phyloP scores from a whole-genome alignment of 208 protist genomes.

The Jaenimonas drosophilae region DNA sequence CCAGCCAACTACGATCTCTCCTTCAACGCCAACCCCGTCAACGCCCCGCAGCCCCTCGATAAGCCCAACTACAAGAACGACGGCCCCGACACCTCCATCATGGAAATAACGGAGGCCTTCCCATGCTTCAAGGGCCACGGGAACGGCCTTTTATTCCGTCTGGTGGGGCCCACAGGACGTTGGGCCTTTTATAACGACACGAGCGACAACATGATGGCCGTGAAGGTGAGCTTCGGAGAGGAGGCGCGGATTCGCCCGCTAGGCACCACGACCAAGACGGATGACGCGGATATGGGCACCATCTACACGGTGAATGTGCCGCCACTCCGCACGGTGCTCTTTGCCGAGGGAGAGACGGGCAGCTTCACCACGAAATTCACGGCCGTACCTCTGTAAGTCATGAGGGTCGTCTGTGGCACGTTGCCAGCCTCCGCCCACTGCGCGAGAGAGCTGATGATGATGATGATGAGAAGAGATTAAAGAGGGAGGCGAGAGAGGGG shows the following conservation, averaged over 20 bases:
- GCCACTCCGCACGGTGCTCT: constrained; percentile 45
- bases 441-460: not conserved
- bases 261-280: constrained; percentile 16
- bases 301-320: constrained; percentile 35
- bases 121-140: constrained; percentile 71
- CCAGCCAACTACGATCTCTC: constrained; percentile 39
- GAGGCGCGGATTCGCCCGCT: constrained; percentile 20
- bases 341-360: constrained; percentile 42
- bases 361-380: constrained; percentile 63
- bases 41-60: constrained; percentile 10
- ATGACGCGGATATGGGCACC: constrained; percentile 28
- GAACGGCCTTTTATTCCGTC: constrained; percentile 69
- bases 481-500: too few relatives aligned
- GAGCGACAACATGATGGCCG: constrained; percentile 23
- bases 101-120: constrained; percentile 41
- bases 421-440: too few relatives aligned
- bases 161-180: constrained; percentile 28
- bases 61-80: constrained; percentile 25
- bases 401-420: too few relatives aligned
- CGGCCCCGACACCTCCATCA: constrained; percentile 24
- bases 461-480: constrained; percentile 4
- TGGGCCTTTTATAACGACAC: constrained; percentile 86
- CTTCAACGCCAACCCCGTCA: constrained; percentile 30
- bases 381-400: too few relatives aligned
- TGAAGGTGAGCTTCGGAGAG: constrained; percentile 32